These are phyloP conservation scores for Saussurea involucrata DNA, from an alignment of 129 eudicot genomes.

Conservation along the genomic window DNA sequence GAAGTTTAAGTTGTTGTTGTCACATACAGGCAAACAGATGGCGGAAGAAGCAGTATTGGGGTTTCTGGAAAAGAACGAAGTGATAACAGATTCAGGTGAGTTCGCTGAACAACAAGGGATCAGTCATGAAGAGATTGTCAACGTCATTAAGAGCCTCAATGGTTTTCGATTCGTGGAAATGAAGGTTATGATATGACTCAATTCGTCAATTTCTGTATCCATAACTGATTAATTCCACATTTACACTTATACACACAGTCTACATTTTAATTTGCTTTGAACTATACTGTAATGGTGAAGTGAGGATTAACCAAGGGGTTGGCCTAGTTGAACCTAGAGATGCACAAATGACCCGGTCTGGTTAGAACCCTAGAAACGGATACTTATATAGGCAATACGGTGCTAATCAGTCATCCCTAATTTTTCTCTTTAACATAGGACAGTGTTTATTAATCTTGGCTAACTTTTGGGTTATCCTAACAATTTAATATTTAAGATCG, in stretches of 20 bases:
- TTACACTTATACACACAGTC: neutral
- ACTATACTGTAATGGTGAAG: neutral
- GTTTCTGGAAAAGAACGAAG: conserved; percentile 51
- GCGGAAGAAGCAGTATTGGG: conserved; percentile 83
- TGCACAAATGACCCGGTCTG: neutral
- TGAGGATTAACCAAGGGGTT: neutral
- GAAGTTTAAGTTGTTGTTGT: neutral
- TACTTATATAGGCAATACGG: neutral
- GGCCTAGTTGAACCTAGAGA: neutral
- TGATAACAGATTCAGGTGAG: conserved; percentile 62
- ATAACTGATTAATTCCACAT: neutral
- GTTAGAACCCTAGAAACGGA: neutral
- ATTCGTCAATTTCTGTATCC: neutral
- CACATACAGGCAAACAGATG: conserved; percentile 32
- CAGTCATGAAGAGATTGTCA: conserved; percentile 75
- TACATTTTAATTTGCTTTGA: neutral
- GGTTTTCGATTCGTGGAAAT: conserved; percentile 50
- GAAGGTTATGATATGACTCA: conserved; percentile 1
- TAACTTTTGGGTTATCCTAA: neutral
- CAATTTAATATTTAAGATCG: neutral
- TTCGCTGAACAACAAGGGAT: conserved; percentile 63
- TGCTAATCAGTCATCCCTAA: neutral
- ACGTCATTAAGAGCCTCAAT: conserved; percentile 67
- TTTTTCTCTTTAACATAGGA: too few species aligned
- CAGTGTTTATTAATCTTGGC: neutral